A percentile compares a stretch with the other conserved stretches of the same genome.
phyloP scores from a whole-genome alignment of 2,329 filamentous ascomycete genomes.

The Cladobotryum mycophilum region DNA sequence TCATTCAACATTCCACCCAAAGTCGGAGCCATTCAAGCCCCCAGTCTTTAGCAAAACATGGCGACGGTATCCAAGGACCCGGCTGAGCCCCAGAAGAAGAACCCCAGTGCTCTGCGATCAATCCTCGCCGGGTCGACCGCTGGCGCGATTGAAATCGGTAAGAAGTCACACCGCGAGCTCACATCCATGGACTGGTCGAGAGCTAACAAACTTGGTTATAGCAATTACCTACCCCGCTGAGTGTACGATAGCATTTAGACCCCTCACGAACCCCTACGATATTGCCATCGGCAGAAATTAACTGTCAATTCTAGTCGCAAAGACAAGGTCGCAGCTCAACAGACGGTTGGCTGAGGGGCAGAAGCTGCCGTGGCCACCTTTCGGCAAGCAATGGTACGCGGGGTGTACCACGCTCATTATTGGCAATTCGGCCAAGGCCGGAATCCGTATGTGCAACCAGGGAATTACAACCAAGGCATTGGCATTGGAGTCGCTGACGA shows the following conservation, averaged over 20 bases:
- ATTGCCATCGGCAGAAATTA: conserved; percentile 11
- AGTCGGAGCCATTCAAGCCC: neutral
- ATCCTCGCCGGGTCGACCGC: conserved; percentile 90
- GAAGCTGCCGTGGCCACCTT: conserved; percentile 92
- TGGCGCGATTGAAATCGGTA: conserved; percentile 89
- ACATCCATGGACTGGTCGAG: too few relatives aligned
- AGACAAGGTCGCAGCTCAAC: conserved; percentile 92
- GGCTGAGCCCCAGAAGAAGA: conserved; percentile 30
- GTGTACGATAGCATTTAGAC: conserved; percentile 49
- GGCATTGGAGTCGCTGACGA: conserved; percentile 11
- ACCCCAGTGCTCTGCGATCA: conserved; percentile 76
- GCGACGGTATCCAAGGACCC: conserved; percentile 21
- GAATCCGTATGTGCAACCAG: conserved; percentile 62
- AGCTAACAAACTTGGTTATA: conserved; percentile 15
- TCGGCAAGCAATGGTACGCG: conserved; percentile 92
- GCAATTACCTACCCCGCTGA: conserved; percentile 92
- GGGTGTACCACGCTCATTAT: conserved; percentile 96
- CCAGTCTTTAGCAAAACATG: conserved; percentile 18
- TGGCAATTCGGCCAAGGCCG: conserved; percentile 93
- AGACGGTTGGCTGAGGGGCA: conserved; percentile 69
- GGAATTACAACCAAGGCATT: neutral
- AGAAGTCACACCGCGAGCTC: conserved; percentile 16
- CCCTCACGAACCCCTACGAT: neutral
- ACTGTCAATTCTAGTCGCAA: conserved; percentile 60
- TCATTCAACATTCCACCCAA: too few relatives aligned